These are phyloP conservation scores for Acacia acuminata DNA, from an alignment of 306 rosid species.

Conservation along the genomic window DNA sequence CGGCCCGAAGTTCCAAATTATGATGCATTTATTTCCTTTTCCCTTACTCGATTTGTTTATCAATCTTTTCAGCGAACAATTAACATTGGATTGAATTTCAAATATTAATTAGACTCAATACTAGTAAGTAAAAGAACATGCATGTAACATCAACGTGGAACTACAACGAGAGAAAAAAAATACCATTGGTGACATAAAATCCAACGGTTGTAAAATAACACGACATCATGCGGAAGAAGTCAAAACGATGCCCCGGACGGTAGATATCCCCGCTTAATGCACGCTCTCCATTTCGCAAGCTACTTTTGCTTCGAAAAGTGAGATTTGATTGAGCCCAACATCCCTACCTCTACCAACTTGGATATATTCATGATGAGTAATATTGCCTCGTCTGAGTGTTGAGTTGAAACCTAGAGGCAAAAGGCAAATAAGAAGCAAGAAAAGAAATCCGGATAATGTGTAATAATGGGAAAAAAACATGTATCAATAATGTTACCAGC, in stretches of 20 bases:
- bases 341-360: conserved; percentile 99
- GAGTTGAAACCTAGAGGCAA: conserved; percentile 77
- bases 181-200: conserved; percentile 85
- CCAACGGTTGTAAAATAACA: conserved; percentile 88
- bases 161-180: conserved; percentile 19
- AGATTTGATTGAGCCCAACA: conserved; percentile 96
- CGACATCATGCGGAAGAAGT: conserved; percentile 96
- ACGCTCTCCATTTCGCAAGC: conserved; percentile 98
- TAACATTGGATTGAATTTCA: conserved; percentile 14
- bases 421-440: conserved; percentile 27
- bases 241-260: conserved; percentile 92
- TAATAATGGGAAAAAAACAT: conserved; percentile 8
- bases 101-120: background rate
- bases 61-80: background rate
- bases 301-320: conserved; percentile 94
- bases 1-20: background rate
- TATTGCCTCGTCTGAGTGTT: conserved; percentile 82
- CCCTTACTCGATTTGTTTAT: conserved; percentile 8
- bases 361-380: conserved; percentile 96
- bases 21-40: conserved; percentile 17
- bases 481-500: conserved; percentile 65
- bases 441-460: conserved; percentile 17
- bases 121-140: background rate
- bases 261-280: conserved; percentile 85
- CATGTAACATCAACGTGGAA: background rate